Evolutionary conservation across 2,329 filamentous ascomycete species (phyloP).

Genomic region (Leptosphaerulina australis): DNA sequence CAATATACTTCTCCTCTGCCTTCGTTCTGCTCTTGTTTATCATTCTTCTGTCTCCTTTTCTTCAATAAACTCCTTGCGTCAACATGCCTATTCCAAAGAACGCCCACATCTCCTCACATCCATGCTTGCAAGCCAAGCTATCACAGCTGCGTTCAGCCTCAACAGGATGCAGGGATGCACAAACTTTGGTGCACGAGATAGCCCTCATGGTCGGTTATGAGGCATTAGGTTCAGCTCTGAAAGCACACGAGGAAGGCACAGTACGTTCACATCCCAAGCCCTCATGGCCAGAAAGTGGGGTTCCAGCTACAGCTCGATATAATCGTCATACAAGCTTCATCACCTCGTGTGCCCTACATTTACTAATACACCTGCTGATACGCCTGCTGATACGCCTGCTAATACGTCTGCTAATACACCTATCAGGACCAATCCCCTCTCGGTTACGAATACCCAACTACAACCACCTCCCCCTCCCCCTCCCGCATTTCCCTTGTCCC

Average conservation of each 20-base stretch:
- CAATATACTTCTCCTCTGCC: constrained; percentile 2
- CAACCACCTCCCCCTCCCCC: constrained; percentile 67
- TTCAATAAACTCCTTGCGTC: constrained; percentile 1
- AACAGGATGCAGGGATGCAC: constrained; percentile 75
- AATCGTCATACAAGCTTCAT: no score
- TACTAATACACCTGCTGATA: no score
- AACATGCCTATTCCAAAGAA: constrained; percentile 57
- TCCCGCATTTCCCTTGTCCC: constrained; percentile 79
- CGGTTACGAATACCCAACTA: constrained; percentile 74
- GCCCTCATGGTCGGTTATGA: constrained; percentile 81
- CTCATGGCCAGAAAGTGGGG: no score
- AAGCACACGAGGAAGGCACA: constrained; percentile 63
- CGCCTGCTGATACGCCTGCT: no score
- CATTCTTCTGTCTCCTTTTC: not conserved
- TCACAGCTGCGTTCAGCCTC: constrained; percentile 80
- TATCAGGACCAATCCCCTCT: constrained; percentile 76
- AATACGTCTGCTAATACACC: constrained; percentile 3
- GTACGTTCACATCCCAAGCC: constrained; percentile 57
- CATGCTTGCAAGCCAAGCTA: constrained; percentile 85
- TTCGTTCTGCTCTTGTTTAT: no score
- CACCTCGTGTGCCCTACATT: no score
- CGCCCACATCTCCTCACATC: constrained; percentile 80
- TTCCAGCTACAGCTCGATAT: no score
- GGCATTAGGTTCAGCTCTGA: constrained; percentile 71
- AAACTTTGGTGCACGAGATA: constrained; percentile 84